A percentile compares a stretch with the other conserved stretches of the same genome.
phyloP scores from a whole-genome alignment of 2,329 filamentous ascomycete genomes.

The Pseudodiploospora longispora region DNA sequence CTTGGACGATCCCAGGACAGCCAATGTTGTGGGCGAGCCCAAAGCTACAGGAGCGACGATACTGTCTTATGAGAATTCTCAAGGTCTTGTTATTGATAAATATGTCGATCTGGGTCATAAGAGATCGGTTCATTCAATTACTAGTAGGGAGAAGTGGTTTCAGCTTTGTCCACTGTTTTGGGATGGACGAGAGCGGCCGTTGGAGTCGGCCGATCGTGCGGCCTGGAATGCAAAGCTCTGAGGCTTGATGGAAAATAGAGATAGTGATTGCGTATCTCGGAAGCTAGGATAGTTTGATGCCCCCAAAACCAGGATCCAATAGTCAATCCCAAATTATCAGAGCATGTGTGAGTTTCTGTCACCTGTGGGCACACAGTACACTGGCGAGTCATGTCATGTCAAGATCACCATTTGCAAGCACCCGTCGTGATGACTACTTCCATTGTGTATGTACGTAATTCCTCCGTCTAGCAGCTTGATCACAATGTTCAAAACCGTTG shows the following conservation, averaged over 20 bases:
- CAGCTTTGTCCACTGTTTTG: slow-evolving; percentile 32
- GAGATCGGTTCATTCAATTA: slow-evolving; percentile 26
- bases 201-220: slow-evolving; percentile 35
- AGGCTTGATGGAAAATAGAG: not conserved
- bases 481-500: too few species aligned
- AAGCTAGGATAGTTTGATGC: too few species aligned
- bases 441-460: too few species aligned
- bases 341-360: too few species aligned
- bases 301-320: too few species aligned
- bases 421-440: too few species aligned
- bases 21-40: slow-evolving; percentile 35
- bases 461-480: too few species aligned
- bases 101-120: slow-evolving; percentile 32
- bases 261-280: too few species aligned
- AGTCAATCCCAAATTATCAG: too few species aligned
- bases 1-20: slow-evolving; percentile 49
- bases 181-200: slow-evolving; percentile 20
- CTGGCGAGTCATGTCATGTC: too few species aligned
- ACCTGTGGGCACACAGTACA: too few species aligned
- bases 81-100: slow-evolving; percentile 23
- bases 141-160: slow-evolving; percentile 31
- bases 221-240: slow-evolving; percentile 39
- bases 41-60: slow-evolving; percentile 12
- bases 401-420: too few species aligned
- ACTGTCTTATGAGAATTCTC: slow-evolving; percentile 20